Evolutionary conservation across 306 rosid genomes (phyloP).

Genomic region (Glycine latifolia): DNA sequence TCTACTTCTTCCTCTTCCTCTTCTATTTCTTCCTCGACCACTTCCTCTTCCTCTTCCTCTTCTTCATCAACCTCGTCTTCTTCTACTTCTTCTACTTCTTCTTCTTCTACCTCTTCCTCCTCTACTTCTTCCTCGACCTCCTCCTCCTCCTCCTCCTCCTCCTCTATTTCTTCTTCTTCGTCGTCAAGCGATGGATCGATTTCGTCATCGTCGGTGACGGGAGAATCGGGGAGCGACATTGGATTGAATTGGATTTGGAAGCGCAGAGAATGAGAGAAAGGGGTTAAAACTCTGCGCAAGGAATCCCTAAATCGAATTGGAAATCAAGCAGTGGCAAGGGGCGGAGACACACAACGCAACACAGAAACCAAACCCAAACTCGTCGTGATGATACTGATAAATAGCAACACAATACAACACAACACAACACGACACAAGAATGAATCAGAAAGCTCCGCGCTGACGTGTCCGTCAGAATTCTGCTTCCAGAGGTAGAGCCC

Average conservation of each 20-base stretch:
- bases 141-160: not conserved
- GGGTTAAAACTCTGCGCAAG: not conserved
- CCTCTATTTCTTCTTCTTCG: conserved; percentile 35
- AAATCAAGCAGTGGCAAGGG: not conserved
- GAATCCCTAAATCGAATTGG: not conserved
- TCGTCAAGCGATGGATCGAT: conserved; percentile 47
- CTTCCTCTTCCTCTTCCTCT: conserved; percentile 42
- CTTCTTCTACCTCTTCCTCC: not conserved
- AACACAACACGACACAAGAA: not conserved
- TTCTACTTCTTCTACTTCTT: not conserved
- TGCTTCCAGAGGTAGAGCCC: conserved; percentile 6
- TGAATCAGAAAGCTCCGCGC: not conserved
- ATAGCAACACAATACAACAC: not conserved
- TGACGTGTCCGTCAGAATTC: conserved; percentile 5
- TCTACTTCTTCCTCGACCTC: conserved; percentile 30
- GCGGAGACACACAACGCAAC: not conserved
- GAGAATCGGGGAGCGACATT: conserved; percentile 50
- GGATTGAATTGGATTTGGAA: conserved; percentile 1
- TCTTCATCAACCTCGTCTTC: too few relatives aligned
- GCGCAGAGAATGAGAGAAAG: not conserved
- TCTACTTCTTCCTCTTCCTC: conserved; percentile 19
- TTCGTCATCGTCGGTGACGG: conserved; percentile 17
- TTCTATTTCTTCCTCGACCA: not conserved
- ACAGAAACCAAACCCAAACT: not conserved
- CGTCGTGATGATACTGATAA: not conserved